Percentiles rank a stretch among this genome's conserved stretches.
phyloP scores from a whole-genome alignment of 345 rosid genomes.

The Syzygium aqueum region DNA sequence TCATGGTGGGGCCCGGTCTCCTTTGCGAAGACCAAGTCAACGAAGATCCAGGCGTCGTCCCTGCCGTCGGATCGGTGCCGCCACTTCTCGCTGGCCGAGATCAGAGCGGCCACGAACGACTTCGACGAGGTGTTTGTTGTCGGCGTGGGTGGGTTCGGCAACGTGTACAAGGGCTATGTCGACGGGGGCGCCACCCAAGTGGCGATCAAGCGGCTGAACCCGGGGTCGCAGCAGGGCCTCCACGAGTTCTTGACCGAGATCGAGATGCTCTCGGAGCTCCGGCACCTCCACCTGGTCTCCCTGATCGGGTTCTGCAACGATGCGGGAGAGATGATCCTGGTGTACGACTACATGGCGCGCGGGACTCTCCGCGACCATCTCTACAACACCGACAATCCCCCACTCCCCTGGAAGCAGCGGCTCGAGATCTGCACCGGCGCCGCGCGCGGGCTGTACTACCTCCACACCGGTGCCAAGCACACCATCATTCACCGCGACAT shows the following conservation, averaged over 20 bases:
- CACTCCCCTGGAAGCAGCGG: slow-evolving; percentile 27
- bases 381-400: slow-evolving; percentile 5
- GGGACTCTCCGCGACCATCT: slow-evolving; percentile 24
- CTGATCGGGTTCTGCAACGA: slow-evolving; percentile 34
- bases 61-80: slow-evolving; percentile 18
- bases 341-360: slow-evolving; percentile 23
- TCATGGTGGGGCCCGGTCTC: neutral
- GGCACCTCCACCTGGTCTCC: slow-evolving; percentile 24
- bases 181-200: slow-evolving; percentile 7
- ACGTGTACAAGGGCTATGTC: slow-evolving; percentile 24
- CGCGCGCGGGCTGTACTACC: slow-evolving; percentile 29
- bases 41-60: neutral
- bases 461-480: slow-evolving; percentile 12
- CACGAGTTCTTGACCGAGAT: slow-evolving; percentile 33
- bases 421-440: slow-evolving; percentile 34
- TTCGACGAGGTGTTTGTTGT: slow-evolving; percentile 11
- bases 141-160: slow-evolving; percentile 29
- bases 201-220: slow-evolving; percentile 28
- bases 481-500: slow-evolving; percentile 14
- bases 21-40: neutral
- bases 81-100: slow-evolving; percentile 29
- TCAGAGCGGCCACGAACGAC: slow-evolving; percentile 21
- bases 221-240: slow-evolving; percentile 25
- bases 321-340: slow-evolving; percentile 31
- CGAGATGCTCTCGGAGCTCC: slow-evolving; percentile 24